Conservation (phyloP, 192 early-diverging fungal species). For the Lobosporangium transversale region DNA sequence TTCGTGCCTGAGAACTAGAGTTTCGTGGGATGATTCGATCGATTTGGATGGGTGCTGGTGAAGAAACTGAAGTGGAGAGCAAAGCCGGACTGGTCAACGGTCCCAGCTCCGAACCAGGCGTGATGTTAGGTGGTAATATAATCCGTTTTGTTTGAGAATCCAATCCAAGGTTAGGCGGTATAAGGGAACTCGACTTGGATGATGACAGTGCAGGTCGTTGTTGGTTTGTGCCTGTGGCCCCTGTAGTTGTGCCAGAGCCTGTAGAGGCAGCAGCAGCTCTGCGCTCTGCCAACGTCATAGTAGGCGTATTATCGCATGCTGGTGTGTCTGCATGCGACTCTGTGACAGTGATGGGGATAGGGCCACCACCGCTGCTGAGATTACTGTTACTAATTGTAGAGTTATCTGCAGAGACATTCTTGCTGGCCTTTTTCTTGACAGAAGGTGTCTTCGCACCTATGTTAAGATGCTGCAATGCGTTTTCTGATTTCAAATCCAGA, state of each 20-base stretch:
- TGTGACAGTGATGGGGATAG: not conserved
- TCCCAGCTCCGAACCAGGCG: slow-evolving; percentile 20
- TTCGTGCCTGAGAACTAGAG: slow-evolving; percentile 26
- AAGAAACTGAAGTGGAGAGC: slow-evolving; percentile 32
- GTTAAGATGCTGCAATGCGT: not conserved
- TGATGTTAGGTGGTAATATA: slow-evolving; percentile 21
- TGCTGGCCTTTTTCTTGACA: slow-evolving; percentile 10
- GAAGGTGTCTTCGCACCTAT: not conserved
- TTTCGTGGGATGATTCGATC: slow-evolving; percentile 40
- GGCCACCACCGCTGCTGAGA: not conserved
- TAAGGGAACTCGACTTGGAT: slow-evolving; percentile 16
- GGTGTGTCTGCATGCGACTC: slow-evolving; percentile 13
- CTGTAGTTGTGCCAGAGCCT: not conserved
- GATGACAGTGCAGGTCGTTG: slow-evolving; percentile 1
- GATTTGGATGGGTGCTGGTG: slow-evolving; percentile 48
- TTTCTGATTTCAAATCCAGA: slow-evolving; percentile 32
- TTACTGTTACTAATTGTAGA: not conserved
- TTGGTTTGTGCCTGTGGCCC: not conserved
- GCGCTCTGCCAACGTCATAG: slow-evolving; percentile 45
- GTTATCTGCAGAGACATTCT: slow-evolving; percentile 11
- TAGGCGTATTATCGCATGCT: slow-evolving; percentile 7
- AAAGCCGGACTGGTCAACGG: slow-evolving; percentile 27
- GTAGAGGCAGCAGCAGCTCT: slow-evolving; percentile 20
- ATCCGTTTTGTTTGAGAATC: slow-evolving; percentile 26
- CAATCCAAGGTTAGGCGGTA: slow-evolving; percentile 41